Evolutionary conservation across 495 filamentous ascomycete genomes (phyloP).

Genomic region (Daldinia bambusicola): DNA sequence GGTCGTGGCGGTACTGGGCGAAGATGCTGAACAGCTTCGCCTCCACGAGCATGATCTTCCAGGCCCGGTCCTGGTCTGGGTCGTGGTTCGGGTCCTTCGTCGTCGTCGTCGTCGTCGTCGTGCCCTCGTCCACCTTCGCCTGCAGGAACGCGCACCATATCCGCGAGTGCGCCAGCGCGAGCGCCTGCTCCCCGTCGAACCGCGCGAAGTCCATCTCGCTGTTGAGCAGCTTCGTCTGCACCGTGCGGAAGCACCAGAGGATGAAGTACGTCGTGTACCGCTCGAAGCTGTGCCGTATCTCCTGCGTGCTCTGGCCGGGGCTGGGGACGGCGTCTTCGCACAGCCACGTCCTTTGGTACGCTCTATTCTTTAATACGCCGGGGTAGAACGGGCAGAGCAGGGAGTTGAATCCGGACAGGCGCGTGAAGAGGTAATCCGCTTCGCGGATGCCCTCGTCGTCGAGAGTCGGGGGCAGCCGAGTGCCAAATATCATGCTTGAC

Average conservation of each 20-base stretch:
- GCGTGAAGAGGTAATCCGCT: conserved; percentile 30
- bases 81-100: not conserved
- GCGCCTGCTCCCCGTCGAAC: conserved; percentile 17
- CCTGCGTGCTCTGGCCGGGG: not conserved
- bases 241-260: conserved; percentile 23
- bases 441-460: conserved; percentile 34
- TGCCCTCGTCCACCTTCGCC: conserved; percentile 13
- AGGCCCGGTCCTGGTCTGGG: conserved; percentile 1
- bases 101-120: too few species aligned
- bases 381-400: conserved; percentile 25
- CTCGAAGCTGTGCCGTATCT: conserved; percentile 21
- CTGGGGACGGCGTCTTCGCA: conserved; percentile 1
- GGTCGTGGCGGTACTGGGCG: not conserved
- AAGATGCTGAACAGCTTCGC: conserved; percentile 29
- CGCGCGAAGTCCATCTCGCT: not conserved
- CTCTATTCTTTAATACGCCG: conserved; percentile 7
- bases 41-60: conserved; percentile 28
- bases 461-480: not conserved
- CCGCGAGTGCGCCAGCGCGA: conserved; percentile 3
- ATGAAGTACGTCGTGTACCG: conserved; percentile 25
- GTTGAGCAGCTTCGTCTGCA: not conserved
- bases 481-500: not conserved
- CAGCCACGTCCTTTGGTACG: not conserved
- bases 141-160: conserved; percentile 19
- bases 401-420: conserved; percentile 24